phyloP scores from a whole-genome alignment of 2,329 filamentous ascomycete species.

The Fulvia fulva region DNA sequence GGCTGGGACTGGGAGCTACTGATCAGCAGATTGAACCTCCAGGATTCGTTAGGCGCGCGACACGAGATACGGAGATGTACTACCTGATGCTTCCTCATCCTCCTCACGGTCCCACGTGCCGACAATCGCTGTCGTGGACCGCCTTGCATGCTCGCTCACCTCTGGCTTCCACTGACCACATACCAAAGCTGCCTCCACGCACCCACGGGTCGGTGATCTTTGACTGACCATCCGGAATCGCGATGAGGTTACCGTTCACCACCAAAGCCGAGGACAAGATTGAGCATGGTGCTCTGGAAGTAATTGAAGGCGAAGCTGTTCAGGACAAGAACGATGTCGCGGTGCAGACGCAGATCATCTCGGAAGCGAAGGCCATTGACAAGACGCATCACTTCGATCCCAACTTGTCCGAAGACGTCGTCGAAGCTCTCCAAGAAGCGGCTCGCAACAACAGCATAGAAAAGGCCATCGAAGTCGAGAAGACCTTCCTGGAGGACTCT shows the following conservation, averaged over 20 bases:
- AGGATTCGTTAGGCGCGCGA: not conserved
- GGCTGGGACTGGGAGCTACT: not conserved
- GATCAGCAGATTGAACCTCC: not conserved
- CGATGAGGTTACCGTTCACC: not conserved
- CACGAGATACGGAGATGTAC: not conserved
- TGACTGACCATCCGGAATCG: not conserved
- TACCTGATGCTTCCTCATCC: not conserved
- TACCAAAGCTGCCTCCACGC: too few species aligned
- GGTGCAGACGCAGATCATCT: conserved; percentile 12
- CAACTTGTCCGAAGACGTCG: conserved; percentile 17
- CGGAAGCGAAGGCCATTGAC: conserved; percentile 12
- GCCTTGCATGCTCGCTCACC: not conserved
- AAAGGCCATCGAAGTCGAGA: conserved; percentile 11
- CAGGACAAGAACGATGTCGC: conserved; percentile 1
- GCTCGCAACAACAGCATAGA: conserved; percentile 14
- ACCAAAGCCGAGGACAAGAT: not conserved
- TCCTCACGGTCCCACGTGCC: not conserved
- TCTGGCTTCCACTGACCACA: not conserved
- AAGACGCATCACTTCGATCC: conserved; percentile 18
- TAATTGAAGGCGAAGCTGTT: not conserved
- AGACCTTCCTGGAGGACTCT: conserved; percentile 13
- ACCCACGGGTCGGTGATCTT: too few species aligned
- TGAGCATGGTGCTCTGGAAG: not conserved
- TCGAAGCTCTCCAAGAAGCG: conserved; percentile 14
- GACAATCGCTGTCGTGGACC: not conserved